phyloP scores from a whole-genome alignment of 805 yeast genomes.

The Brettanomyces anomalus region DNA sequence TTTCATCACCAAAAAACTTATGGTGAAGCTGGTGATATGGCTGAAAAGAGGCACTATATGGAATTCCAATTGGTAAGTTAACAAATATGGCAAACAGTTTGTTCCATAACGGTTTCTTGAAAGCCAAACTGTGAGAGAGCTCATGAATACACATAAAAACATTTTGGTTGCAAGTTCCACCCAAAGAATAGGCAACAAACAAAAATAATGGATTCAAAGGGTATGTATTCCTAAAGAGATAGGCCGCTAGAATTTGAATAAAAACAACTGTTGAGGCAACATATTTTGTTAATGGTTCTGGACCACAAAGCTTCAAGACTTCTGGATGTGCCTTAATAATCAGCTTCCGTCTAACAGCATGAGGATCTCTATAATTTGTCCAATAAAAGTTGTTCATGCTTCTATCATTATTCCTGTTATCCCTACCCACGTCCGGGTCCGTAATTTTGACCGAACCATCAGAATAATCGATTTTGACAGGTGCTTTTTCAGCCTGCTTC shows the following conservation, averaged over 20 bases:
- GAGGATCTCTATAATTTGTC: constrained; percentile 80
- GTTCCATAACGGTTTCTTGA: constrained; percentile 70
- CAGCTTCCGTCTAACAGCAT: constrained; percentile 59
- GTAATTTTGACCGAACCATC: not conserved
- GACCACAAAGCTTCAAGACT: constrained; percentile 72
- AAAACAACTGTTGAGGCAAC: constrained; percentile 55
- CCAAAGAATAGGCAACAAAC: constrained; percentile 62
- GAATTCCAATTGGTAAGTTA: constrained; percentile 83
- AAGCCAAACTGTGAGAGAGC: constrained; percentile 74
- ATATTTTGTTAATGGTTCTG: constrained; percentile 80
- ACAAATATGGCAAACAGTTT: constrained; percentile 68
- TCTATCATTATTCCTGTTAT: not conserved
- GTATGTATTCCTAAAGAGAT: constrained; percentile 44
- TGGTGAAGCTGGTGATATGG: constrained; percentile 92
- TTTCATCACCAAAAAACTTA: constrained; percentile 79
- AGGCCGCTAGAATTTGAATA: constrained; percentile 61
- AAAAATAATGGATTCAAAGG: constrained; percentile 48
- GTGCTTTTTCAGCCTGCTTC: no score
- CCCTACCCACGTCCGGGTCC: not conserved
- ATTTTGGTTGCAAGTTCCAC: constrained; percentile 83
- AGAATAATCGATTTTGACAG: not conserved
- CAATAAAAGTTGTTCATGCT: constrained; percentile 56
- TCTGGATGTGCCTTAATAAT: constrained; percentile 73
- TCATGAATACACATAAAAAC: constrained; percentile 85
- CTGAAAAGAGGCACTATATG: constrained; percentile 79